These are phyloP conservation scores for Sphagnum tenellum DNA, from an alignment of 225 moss, liverwort and hornwort species.

Conservation along the genomic window DNA sequence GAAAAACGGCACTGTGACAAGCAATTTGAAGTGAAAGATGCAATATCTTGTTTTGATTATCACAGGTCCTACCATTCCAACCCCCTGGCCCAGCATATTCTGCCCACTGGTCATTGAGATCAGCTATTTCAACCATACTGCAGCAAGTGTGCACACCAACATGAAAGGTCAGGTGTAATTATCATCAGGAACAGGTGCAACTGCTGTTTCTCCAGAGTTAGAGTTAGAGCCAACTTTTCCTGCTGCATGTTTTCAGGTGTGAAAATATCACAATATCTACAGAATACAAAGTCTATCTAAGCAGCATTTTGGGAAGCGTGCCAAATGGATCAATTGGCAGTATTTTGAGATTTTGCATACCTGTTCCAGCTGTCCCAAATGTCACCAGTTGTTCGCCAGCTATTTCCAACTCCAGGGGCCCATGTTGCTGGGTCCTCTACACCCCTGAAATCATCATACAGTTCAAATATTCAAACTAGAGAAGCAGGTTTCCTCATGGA, in stretches of 20 bases:
- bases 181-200: too few relatives aligned
- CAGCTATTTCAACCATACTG: constrained; percentile 57
- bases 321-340: too few relatives aligned
- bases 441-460: constrained; percentile 29
- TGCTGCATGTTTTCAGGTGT: too few relatives aligned
- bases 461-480: neutral
- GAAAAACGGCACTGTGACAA: too few relatives aligned
- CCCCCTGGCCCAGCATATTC: constrained; percentile 48
- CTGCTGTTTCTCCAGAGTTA: too few relatives aligned
- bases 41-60: too few relatives aligned
- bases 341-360: constrained; percentile 5
- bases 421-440: constrained; percentile 36
- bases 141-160: constrained; percentile 4
- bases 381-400: constrained; percentile 60
- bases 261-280: neutral
- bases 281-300: neutral
- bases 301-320: neutral
- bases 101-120: constrained; percentile 49
- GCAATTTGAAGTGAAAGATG: too few relatives aligned
- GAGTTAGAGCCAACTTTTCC: too few relatives aligned
- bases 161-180: too few relatives aligned
- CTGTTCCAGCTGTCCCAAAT: constrained; percentile 49
- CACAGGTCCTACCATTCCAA: constrained; percentile 41
- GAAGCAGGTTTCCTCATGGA: too few relatives aligned
- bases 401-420: constrained; percentile 37